Evolutionary conservation across 208 protist genomes (phyloP), one percentile per base, ranked within the genome.

Genomic region (Zelonia costaricensis): DNA sequence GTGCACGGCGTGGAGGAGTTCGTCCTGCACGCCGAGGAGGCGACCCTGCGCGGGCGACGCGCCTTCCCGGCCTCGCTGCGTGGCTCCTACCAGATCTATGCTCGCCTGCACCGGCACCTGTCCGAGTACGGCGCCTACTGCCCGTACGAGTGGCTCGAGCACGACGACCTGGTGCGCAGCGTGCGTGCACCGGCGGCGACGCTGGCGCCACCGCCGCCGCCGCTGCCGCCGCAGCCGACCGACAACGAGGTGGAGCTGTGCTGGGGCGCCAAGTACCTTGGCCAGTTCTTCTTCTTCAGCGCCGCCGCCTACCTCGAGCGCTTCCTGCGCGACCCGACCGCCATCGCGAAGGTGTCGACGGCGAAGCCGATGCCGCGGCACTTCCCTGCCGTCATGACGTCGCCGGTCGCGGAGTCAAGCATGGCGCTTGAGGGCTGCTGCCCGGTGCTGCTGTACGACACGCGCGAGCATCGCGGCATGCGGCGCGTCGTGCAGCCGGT

Each of bases 391-490:
- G 22, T 47, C n/a, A 28, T 66, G n/a, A 15, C 57, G 25, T 27
- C 38, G 10, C 52, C 59, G 3, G 52, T 36, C n/a, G 61, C 53
- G 0, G 64, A 54, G 72, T 40, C 52, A 18, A 40, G 13, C 42
- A 57, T 94, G 36, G 91, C 84, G 55, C 65, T 92, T 12, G 58
- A 78, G 46, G 92, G 89, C 23, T 97, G 88, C 79, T 97, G 92
- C 57, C 92, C 92, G 3, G 92, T 97, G 9, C 55, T 88, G n/a
- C 73, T 97, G 33, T 95, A 92, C 74, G 86, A 94, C 67, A 96
- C 92, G 9, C 87, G 92, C 3, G 74, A 92, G 42, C 62, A 61
- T 15, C 69, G 49, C 25, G 92, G 92, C 12, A 74, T 97, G 22
- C 84, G 91, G 33, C 78, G 86, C 25, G 80, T 88, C 5, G 33